These are phyloP conservation scores for Chlorella sp. DNA, from an alignment of 139 green algal genomes.

Conservation along the genomic window DNA sequence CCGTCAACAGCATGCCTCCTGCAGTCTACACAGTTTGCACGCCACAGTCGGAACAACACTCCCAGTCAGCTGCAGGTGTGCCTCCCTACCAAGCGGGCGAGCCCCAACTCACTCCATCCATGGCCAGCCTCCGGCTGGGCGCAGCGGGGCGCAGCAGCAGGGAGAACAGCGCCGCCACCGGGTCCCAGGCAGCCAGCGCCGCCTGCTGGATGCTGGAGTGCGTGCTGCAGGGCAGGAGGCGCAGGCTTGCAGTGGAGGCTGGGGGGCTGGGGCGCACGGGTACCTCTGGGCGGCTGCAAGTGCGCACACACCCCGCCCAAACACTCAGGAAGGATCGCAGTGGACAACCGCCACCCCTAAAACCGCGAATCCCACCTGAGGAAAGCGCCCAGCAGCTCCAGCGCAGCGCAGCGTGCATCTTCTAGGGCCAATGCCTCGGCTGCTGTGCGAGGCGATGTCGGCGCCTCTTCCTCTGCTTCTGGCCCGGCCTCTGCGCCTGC, in stretches of 20 bases:
- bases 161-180: slow-evolving; percentile 37
- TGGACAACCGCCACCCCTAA: too few relatives aligned
- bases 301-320: too few relatives aligned
- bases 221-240: background rate
- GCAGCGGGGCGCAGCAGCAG: slow-evolving; percentile 40
- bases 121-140: slow-evolving; percentile 17
- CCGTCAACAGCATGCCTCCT: too few relatives aligned
- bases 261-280: too few relatives aligned
- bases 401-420: slow-evolving; percentile 39
- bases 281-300: too few relatives aligned
- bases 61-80: too few relatives aligned
- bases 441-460: background rate
- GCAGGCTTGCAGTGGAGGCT: too few relatives aligned
- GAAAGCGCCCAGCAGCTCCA: slow-evolving; percentile 41
- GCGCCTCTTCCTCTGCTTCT: background rate
- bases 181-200: slow-evolving; percentile 31
- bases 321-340: too few relatives aligned
- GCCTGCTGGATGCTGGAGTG: slow-evolving; percentile 24
- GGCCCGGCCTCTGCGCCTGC: background rate
- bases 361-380: slow-evolving; percentile 25
- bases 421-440: background rate
- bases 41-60: too few relatives aligned
- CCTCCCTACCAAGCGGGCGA: too few relatives aligned
- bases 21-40: too few relatives aligned
- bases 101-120: slow-evolving; percentile 34